A percentile compares a stretch with the other conserved stretches of the same genome.
phyloP scores from a whole-genome alignment of 805 yeast genomes.

The Candida orba region DNA sequence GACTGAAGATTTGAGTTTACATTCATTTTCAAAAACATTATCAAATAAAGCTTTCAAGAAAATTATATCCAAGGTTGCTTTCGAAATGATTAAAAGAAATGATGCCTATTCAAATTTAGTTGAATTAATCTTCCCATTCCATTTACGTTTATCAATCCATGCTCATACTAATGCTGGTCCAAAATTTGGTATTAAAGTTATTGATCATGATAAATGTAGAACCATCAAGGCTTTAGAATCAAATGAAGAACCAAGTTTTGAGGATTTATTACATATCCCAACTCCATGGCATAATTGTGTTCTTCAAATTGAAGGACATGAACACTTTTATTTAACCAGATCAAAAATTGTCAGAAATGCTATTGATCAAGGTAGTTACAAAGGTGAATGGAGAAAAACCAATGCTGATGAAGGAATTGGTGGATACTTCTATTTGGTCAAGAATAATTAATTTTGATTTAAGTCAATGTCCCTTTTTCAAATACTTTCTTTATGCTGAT shows the following conservation, averaged over 20 bases:
- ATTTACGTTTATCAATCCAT: constrained; percentile 52
- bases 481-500: too few relatives aligned
- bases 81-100: constrained; percentile 58
- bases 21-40: constrained; percentile 30
- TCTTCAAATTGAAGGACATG: constrained; percentile 33
- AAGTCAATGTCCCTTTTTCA: not conserved
- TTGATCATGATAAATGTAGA: constrained; percentile 36
- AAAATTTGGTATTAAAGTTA: constrained; percentile 47
- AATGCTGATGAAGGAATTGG: constrained; percentile 27
- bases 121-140: constrained; percentile 52
- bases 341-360: constrained; percentile 32
- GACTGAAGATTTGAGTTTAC: constrained; percentile 46
- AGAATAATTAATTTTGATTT: not conserved
- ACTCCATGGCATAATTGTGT: constrained; percentile 63
- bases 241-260: constrained; percentile 35
- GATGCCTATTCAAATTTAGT: constrained; percentile 61
- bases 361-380: constrained; percentile 26
- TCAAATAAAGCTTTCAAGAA: constrained; percentile 42
- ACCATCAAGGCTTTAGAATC: constrained; percentile 37
- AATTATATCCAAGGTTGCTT: constrained; percentile 45
- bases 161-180: constrained; percentile 56
- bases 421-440: constrained; percentile 21
- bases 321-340: constrained; percentile 28
- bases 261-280: constrained; percentile 53
- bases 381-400: constrained; percentile 30